Evolutionary conservation across 306 rosid genomes (phyloP).

Genomic region (Quercus ilex): DNA sequence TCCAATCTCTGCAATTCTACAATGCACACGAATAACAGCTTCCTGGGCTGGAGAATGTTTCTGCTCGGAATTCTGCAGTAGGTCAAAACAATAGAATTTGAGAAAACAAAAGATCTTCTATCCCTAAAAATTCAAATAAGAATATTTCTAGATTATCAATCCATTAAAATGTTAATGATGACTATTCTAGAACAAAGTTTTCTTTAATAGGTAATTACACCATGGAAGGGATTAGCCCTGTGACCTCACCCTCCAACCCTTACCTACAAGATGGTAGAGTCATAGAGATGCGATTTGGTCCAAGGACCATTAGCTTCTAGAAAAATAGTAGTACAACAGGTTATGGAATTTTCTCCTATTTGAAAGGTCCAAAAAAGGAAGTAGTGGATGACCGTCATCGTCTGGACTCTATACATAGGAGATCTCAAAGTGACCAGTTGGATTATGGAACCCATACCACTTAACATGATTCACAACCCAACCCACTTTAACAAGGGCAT

Average conservation of each 20-base stretch:
- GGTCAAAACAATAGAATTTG: constrained; percentile 20
- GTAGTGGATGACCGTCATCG: not conserved
- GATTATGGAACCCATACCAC: no score
- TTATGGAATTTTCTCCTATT: not conserved
- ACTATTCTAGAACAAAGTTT: not conserved
- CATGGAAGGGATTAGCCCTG: not conserved
- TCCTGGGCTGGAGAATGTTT: constrained; percentile 84
- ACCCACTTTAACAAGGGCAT: not conserved
- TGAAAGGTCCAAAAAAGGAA: not conserved
- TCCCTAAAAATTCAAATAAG: not conserved
- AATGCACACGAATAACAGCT: constrained; percentile 77
- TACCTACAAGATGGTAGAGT: not conserved
- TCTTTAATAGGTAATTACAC: not conserved
- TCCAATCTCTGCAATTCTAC: constrained; percentile 75
- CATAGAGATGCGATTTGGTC: not conserved
- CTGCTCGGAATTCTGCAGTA: constrained; percentile 65
- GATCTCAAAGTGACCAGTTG: no score
- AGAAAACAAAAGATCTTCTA: not conserved
- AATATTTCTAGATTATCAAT: not conserved
- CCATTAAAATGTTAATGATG: not conserved
- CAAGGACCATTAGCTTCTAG: not conserved
- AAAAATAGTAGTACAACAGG: not conserved
- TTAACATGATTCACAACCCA: not conserved
- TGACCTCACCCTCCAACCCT: not conserved
- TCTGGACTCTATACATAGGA: not conserved